phyloP scores from a whole-genome alignment of 805 yeast genomes.

The Hanseniaspora lachancei region DNA sequence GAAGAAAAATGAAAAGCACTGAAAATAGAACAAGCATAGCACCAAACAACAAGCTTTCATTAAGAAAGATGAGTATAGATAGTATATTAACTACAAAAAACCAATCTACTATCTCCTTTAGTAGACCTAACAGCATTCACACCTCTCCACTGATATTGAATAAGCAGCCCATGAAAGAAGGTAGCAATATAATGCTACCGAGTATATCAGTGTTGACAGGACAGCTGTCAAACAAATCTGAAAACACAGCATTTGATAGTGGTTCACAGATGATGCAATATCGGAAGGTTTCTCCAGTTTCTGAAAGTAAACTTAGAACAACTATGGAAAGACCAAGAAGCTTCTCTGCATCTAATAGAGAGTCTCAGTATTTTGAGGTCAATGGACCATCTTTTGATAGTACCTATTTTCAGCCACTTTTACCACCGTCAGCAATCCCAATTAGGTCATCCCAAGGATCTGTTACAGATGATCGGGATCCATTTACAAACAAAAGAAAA shows the following conservation, averaged over 20 bases:
- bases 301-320: conserved; percentile 3
- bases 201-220: not conserved
- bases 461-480: not conserved
- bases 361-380: not conserved
- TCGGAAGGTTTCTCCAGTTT: not conserved
- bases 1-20: too few species aligned
- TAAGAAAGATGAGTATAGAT: too few species aligned
- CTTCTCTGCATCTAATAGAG: not conserved
- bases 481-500: not conserved
- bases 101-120: not conserved
- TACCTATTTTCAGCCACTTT: not conserved
- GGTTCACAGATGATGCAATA: not conserved
- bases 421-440: conserved; percentile 8
- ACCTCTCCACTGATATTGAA: not conserved
- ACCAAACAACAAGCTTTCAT: too few species aligned
- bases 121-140: not conserved
- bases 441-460: not conserved
- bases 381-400: not conserved
- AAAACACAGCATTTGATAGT: not conserved
- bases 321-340: not conserved
- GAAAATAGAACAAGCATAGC: too few species aligned
- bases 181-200: not conserved
- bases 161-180: not conserved
- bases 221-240: not conserved
- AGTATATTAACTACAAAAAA: too few species aligned